phyloP scores from a whole-genome alignment of 805 yeast species.

The Cephaloascus albidus region DNA sequence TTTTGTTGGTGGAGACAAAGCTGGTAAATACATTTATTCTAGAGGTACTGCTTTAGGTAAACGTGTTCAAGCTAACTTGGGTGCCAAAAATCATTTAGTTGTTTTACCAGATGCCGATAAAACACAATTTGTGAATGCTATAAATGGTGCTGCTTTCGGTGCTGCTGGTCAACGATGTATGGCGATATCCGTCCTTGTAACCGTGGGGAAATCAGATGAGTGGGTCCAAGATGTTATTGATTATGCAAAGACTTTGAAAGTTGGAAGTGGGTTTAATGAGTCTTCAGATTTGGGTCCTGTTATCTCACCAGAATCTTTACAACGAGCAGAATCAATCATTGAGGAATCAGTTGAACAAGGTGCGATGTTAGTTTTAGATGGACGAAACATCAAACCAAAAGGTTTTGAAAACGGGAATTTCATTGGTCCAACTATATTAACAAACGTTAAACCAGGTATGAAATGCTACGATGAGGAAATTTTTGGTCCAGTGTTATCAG shows the following conservation, averaged over 20 bases:
- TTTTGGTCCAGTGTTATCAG: conserved; percentile 67
- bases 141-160: conserved; percentile 72
- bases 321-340: conserved; percentile 47
- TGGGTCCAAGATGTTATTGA: conserved; percentile 55
- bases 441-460: conserved; percentile 58
- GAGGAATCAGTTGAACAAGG: conserved; percentile 49
- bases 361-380: conserved; percentile 55
- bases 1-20: conserved; percentile 72
- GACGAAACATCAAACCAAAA: conserved; percentile 38
- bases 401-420: conserved; percentile 49
- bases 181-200: conserved; percentile 66
- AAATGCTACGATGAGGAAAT: conserved; percentile 66
- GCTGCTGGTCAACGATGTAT: conserved; percentile 84
- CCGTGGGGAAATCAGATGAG: conserved; percentile 57
- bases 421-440: conserved; percentile 61
- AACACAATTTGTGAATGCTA: conserved; percentile 50
- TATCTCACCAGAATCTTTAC: conserved; percentile 49
- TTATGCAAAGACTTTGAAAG: conserved; percentile 47
- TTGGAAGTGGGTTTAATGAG: conserved; percentile 58
- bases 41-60: conserved; percentile 61
- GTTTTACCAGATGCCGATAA: conserved; percentile 68
- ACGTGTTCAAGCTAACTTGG: conserved; percentile 70
- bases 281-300: conserved; percentile 67
- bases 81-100: conserved; percentile 72
- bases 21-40: conserved; percentile 65